Conservation (phyloP, 768 basidiomycete genomes). For the Lentinula sp. region DNA sequence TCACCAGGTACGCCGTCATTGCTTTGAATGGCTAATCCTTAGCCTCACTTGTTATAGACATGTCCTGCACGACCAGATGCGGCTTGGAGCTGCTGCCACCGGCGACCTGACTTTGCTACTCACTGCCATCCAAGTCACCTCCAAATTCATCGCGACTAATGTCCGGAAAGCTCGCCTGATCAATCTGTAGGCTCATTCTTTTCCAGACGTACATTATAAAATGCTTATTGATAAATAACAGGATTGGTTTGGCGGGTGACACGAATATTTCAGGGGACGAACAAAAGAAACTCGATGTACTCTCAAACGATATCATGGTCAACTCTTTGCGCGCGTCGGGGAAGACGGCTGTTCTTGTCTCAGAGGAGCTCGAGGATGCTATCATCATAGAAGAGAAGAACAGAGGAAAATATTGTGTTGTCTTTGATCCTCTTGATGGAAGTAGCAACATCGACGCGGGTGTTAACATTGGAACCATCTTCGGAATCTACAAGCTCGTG, state of each 20-base stretch:
- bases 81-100: constrained; percentile 75
- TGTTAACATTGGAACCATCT: constrained; percentile 97
- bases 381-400: constrained; percentile 80
- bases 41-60: constrained; percentile 46
- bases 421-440: constrained; percentile 96
- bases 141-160: constrained; percentile 97
- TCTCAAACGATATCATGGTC: constrained; percentile 99
- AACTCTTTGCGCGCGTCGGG: constrained; percentile 95
- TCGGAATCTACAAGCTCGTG: constrained; percentile 91
- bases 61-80: constrained; percentile 81
- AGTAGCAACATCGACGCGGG: constrained; percentile 97
- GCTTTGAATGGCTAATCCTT: not conserved
- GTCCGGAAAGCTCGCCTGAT: constrained; percentile 96
- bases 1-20: constrained; percentile 64
- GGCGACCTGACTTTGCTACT: constrained; percentile 94
- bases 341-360: constrained; percentile 94
- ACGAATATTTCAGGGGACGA: constrained; percentile 98
- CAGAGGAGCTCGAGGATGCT: constrained; percentile 91
- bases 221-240: constrained; percentile 22
- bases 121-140: constrained; percentile 92
- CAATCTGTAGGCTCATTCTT: constrained; percentile 67
- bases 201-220: not conserved
- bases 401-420: constrained; percentile 92
- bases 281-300: constrained; percentile 98
- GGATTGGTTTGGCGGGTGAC: constrained; percentile 95